Evolutionary conservation across 768 basidiomycete species (phyloP).

Genomic region (Leucocoprinus leucothites): DNA sequence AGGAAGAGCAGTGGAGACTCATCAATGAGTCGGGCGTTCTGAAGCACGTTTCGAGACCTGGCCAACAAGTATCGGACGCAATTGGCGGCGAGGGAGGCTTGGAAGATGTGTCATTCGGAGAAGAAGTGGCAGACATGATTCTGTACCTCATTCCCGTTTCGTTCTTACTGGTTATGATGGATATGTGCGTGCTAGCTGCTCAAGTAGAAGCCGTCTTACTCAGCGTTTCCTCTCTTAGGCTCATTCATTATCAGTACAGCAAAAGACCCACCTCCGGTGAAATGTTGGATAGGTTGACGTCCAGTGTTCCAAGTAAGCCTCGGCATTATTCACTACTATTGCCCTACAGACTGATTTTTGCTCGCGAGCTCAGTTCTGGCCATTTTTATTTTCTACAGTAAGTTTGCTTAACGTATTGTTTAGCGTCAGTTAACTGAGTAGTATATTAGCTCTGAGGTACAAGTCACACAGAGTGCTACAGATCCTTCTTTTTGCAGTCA

Average conservation of each 20-base stretch:
- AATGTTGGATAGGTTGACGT: slow-evolving; percentile 54
- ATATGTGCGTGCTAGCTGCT: slow-evolving; percentile 51
- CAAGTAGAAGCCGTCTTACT: background rate
- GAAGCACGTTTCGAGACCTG: slow-evolving; percentile 26
- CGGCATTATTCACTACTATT: background rate
- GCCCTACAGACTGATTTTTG: slow-evolving; percentile 1
- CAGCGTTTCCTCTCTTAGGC: slow-evolving; percentile 32
- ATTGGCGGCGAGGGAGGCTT: slow-evolving; percentile 30
- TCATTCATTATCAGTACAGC: slow-evolving; percentile 79
- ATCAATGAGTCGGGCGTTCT: slow-evolving; percentile 65
- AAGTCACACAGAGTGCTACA: slow-evolving; percentile 56
- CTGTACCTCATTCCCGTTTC: slow-evolving; percentile 71
- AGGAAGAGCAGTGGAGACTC: slow-evolving; percentile 78
- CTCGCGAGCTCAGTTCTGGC: slow-evolving; percentile 51
- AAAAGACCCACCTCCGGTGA: slow-evolving; percentile 47
- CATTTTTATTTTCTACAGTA: slow-evolving; percentile 75
- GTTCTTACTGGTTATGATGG: slow-evolving; percentile 77
- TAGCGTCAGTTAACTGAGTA: background rate
- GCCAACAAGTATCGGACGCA: slow-evolving; percentile 8
- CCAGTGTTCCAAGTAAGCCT: slow-evolving; percentile 70
- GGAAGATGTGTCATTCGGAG: slow-evolving; percentile 42
- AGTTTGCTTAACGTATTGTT: slow-evolving; percentile 19
- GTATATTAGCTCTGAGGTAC: slow-evolving; percentile 54
- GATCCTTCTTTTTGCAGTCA: slow-evolving; percentile 53
- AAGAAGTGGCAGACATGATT: slow-evolving; percentile 68